These are phyloP conservation scores for Buddleja alternifolia DNA, from an alignment of 257 asterid genomes.

Conservation along the genomic window DNA sequence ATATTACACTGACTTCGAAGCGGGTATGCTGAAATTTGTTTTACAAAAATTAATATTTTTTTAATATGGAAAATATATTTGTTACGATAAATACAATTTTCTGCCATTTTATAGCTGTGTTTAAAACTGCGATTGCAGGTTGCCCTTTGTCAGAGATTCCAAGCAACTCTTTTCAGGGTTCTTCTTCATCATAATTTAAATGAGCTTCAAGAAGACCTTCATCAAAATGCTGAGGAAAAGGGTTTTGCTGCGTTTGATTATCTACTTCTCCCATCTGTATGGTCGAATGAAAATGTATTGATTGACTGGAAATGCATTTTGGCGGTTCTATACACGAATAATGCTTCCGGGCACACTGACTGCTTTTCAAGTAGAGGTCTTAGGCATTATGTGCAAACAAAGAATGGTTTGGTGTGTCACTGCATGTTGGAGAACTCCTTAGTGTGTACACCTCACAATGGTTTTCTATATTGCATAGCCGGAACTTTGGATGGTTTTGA, in stretches of 20 bases:
- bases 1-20: conserved; percentile 34
- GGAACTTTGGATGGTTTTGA: conserved; percentile 46
- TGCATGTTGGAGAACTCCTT: conserved; percentile 66
- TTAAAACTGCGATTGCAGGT: conserved; percentile 46
- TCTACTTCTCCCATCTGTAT: conserved; percentile 66
- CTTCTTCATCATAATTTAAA: conserved; percentile 53
- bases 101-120: not conserved
- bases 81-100: not conserved
- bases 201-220: conserved; percentile 38
- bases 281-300: conserved; percentile 15
- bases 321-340: conserved; percentile 32
- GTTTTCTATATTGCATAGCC: conserved; percentile 44
- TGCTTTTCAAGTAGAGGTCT: conserved; percentile 22
- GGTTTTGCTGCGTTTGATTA: conserved; percentile 44
- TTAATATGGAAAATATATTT: no score
- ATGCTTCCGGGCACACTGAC: conserved; percentile 22
- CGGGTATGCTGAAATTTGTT: conserved; percentile 42
- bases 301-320: conserved; percentile 60
- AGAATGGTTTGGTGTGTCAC: conserved; percentile 53
- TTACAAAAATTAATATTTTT: no score
- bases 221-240: conserved; percentile 8
- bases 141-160: conserved; percentile 55
- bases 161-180: conserved; percentile 48
- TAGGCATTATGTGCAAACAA: conserved; percentile 43
- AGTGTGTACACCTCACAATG: conserved; percentile 72